Base-by-base conservation (phyloP, 805 yeast genomes). In the Schizosaccharomyces japonicus region DNA sequence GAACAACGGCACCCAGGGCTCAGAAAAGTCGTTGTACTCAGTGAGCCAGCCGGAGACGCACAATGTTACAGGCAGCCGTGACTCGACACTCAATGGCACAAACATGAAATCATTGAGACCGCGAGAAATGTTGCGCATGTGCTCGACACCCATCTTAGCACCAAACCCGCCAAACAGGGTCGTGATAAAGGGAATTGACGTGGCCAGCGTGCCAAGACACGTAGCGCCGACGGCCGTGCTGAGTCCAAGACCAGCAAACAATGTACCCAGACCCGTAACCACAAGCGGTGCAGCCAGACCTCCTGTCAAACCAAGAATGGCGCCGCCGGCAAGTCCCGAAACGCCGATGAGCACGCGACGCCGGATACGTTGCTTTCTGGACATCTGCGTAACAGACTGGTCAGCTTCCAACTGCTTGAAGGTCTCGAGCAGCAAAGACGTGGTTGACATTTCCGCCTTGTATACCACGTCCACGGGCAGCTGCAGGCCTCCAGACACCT, bases 201-300 rank as follows among this genome's bases (percentile, higher is more conserved):
- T 47, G 17, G 52, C 52, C 26, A 51, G 7, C 3, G 52, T 27
- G 13, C 53, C 53, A n/a, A 51, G 47, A 45, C 50, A 51, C n/a
- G 49, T 30, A 25, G 53, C 53, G 4, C 51, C 46, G 10, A 50
- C 47, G 11, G 52, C 30, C 2, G 53, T 52, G 2, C 52, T 50
- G 7, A 51, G 36, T 8, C 53, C 53, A 2, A 51, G 27, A 4
- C 53, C 53, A 8, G 49, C 51, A n/a, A 51, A 39, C 8, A 49
- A 27, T 3, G 49, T 31, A 4, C 53, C 53, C n/a, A 51, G n/a
- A 15, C 53, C 53, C 4, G 48, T 39, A 2, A 49, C 52, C 6
- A 51, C 44, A 27, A 51, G 34, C 5, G 53, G 53, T 19, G 53
- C 53, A 23, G 53, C 53, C 26, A 51, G 46, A n/a, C 53, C 53